A percentile compares a stretch with the other conserved stretches of the same genome.
These are phyloP conservation scores for Coemansia sp. DNA, from an alignment of 192 early-diverging fungal genomes.

Conservation along the genomic window DNA sequence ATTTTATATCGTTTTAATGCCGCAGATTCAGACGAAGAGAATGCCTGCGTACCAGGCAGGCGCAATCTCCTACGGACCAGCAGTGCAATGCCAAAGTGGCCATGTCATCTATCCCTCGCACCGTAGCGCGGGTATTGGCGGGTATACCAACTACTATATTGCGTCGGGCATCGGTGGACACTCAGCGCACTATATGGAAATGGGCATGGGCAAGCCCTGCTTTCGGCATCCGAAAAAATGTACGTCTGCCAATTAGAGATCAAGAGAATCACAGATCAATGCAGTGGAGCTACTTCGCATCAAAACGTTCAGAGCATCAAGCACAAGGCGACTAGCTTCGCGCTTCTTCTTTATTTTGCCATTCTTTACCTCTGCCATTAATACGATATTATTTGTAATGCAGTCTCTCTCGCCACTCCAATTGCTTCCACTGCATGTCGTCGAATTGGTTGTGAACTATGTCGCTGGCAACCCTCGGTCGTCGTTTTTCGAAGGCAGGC, in stretches of 20 bases:
- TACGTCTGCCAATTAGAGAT: neutral
- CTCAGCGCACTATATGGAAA: neutral
- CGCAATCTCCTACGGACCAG: too few relatives aligned
- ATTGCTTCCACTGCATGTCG: too few relatives aligned
- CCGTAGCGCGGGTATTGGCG: neutral
- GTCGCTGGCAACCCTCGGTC: too few relatives aligned
- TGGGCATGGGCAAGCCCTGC: slow-evolving; percentile 11
- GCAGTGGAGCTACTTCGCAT: too few relatives aligned
- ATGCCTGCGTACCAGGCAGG: neutral
- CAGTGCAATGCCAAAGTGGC: neutral
- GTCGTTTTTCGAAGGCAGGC: too few relatives aligned
- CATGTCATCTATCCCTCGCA: neutral
- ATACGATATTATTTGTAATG: too few relatives aligned
- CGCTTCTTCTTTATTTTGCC: too few relatives aligned
- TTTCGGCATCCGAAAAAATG: neutral
- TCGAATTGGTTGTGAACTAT: too few relatives aligned
- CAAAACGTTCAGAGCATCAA: too few relatives aligned
- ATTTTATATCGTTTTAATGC: neutral
- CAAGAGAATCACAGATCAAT: neutral
- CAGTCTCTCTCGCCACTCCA: too few relatives aligned
- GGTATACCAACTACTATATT: neutral
- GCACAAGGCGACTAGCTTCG: too few relatives aligned
- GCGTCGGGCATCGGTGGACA: slow-evolving; percentile 4
- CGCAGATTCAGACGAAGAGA: neutral
- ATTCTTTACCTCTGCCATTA: too few relatives aligned